Evolutionary conservation across 176 grass and related monocot genomes (phyloP).

Genomic region (Tillandsia fasciculata): DNA sequence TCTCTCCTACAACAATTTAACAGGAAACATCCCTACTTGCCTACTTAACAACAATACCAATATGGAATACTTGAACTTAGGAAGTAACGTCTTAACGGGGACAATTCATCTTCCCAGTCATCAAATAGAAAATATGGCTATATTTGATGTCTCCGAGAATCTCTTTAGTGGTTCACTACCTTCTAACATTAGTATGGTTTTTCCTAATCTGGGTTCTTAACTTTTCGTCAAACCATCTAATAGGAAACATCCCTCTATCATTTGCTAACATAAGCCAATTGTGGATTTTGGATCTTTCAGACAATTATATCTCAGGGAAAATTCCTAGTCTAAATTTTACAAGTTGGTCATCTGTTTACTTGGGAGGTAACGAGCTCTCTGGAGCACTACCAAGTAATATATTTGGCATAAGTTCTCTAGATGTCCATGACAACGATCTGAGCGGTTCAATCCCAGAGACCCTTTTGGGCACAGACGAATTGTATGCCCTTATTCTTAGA

Average conservation of each 20-base stretch:
- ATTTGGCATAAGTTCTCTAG: too few relatives aligned
- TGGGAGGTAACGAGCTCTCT: too few relatives aligned
- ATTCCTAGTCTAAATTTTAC: too few relatives aligned
- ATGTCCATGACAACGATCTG: too few relatives aligned
- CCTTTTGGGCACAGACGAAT: too few relatives aligned
- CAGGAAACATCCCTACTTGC: constrained; percentile 23
- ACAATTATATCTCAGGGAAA: not conserved
- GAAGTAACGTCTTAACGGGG: constrained; percentile 23
- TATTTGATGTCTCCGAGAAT: constrained; percentile 22
- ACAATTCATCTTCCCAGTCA: not conserved
- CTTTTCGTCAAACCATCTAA: constrained; percentile 14
- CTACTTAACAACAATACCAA: constrained; percentile 16
- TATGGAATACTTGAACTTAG: constrained; percentile 1
- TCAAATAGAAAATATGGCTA: not conserved
- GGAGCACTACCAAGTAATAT: too few relatives aligned
- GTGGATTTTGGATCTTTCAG: constrained; percentile 8
- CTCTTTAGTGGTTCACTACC: constrained; percentile 3
- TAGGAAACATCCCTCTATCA: constrained; percentile 14
- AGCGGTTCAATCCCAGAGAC: too few relatives aligned
- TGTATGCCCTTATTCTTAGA: too few relatives aligned
- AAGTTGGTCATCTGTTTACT: too few relatives aligned
- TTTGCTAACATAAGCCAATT: not conserved
- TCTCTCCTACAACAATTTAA: constrained; percentile 24
- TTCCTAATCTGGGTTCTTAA: constrained; percentile 17
- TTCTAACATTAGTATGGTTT: constrained; percentile 5